phyloP scores from a whole-genome alignment of 2,329 filamentous ascomycete species.

The Ilyonectria sp. region DNA sequence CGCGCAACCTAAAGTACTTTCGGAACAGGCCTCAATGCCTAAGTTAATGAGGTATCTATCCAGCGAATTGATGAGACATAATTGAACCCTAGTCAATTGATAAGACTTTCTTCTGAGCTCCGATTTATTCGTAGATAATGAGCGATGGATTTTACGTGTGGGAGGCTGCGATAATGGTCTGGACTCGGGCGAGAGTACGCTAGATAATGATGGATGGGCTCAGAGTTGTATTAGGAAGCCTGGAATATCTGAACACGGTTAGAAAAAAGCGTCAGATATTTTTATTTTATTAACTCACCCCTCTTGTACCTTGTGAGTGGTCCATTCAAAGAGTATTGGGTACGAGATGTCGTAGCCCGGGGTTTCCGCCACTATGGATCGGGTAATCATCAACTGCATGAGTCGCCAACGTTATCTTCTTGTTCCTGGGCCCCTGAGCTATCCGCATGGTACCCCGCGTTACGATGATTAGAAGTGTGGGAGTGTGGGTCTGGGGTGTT shows the following conservation, averaged over 20 bases:
- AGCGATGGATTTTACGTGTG: background rate
- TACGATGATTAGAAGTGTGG: background rate
- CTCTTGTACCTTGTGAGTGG: background rate
- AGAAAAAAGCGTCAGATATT: no score
- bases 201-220: no score
- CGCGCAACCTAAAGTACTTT: background rate
- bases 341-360: background rate
- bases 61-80: background rate
- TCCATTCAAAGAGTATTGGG: background rate
- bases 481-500: background rate
- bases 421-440: no score
- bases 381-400: background rate
- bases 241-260: no score
- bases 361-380: background rate
- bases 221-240: no score
- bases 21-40: no score
- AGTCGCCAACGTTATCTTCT: background rate
- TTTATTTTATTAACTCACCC: no score
- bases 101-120: no score
- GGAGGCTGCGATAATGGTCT: no score
- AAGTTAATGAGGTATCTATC: no score
- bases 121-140: background rate
- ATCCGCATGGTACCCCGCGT: background rate
- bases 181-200: no score
- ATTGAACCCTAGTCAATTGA: no score